phyloP scores from a whole-genome alignment of 2,329 filamentous ascomycete species.

The Stachybotrys elegans region DNA sequence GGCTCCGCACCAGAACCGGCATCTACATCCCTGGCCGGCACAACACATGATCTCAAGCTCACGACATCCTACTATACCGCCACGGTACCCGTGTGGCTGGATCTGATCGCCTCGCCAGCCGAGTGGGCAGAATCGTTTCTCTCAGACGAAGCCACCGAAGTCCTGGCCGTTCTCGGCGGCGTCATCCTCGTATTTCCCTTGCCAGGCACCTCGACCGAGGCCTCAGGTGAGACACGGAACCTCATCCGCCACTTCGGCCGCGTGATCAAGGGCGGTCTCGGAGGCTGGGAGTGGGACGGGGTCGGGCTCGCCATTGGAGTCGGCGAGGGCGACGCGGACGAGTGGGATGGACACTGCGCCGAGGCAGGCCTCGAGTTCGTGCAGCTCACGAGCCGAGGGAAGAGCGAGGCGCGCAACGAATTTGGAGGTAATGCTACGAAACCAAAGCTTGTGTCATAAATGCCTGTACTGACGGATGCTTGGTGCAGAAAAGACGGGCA shows the following conservation, averaged over 20 bases:
- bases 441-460: background rate
- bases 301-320: constrained; percentile 56
- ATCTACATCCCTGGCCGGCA: constrained; percentile 48
- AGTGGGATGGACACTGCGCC: constrained; percentile 57
- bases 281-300: constrained; percentile 61
- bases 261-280: constrained; percentile 52
- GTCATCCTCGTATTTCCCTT: constrained; percentile 41
- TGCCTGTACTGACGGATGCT: constrained; percentile 12
- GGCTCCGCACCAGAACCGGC: constrained; percentile 36
- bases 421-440: constrained; percentile 45
- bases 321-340: constrained; percentile 41
- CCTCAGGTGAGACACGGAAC: constrained; percentile 22
- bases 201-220: constrained; percentile 11
- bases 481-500: constrained; percentile 49
- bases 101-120: constrained; percentile 45
- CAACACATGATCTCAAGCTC: constrained; percentile 50
- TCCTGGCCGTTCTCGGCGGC: constrained; percentile 55
- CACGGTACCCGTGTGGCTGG: constrained; percentile 62
- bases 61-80: constrained; percentile 58
- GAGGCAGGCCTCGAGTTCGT: constrained; percentile 60
- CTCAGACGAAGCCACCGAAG: constrained; percentile 55
- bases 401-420: constrained; percentile 43
- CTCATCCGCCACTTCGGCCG: constrained; percentile 49
- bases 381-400: constrained; percentile 35
- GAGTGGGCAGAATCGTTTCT: constrained; percentile 58